Percentiles rank a stretch among this genome's conserved stretches.
These are phyloP conservation scores for Vitrella brassicaformis DNA, from an alignment of 73 alveolate genomes.

Conservation along the genomic window DNA sequence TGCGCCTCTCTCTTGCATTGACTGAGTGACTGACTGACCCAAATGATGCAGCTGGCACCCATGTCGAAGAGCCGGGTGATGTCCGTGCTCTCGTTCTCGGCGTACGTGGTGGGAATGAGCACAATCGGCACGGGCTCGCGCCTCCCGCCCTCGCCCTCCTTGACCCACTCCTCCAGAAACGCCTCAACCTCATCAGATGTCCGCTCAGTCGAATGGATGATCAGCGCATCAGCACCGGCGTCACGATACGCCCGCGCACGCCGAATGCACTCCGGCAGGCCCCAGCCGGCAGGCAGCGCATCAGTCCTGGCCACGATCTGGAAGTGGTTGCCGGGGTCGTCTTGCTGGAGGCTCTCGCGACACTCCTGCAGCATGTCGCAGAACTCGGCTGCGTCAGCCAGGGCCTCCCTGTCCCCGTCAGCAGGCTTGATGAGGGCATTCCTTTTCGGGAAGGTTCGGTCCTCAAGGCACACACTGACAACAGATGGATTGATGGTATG, in stretches of 20 bases:
- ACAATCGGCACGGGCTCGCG: constrained; percentile 72
- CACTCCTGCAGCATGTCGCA: constrained; percentile 61
- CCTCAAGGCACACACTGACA: constrained; percentile 80
- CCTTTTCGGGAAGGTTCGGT: constrained; percentile 64
- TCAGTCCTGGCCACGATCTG: constrained; percentile 71
- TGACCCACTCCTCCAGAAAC: constrained; percentile 58
- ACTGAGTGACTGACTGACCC: constrained; percentile 66
- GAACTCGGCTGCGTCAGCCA: constrained; percentile 66
- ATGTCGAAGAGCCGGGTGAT: constrained; percentile 60
- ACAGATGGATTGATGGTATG: too few species aligned
- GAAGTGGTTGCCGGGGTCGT: too few species aligned
- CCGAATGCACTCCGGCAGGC: constrained; percentile 65
- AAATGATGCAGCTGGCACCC: constrained; percentile 63
- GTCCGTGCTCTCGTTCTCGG: constrained; percentile 63
- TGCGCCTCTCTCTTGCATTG: background rate
- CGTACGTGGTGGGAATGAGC: too few species aligned
- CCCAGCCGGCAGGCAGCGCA: constrained; percentile 73
- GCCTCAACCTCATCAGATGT: constrained; percentile 64
- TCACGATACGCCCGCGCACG: constrained; percentile 69
- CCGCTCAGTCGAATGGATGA: constrained; percentile 57
- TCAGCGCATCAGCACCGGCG: constrained; percentile 85
- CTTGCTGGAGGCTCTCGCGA: constrained; percentile 51
- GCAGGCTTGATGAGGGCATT: constrained; percentile 64
- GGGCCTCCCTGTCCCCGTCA: constrained; percentile 61
- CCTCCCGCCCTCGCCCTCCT: too few species aligned